phyloP scores from a whole-genome alignment of 2,329 filamentous ascomycete genomes.

The Zymoseptoria ardabiliae region DNA sequence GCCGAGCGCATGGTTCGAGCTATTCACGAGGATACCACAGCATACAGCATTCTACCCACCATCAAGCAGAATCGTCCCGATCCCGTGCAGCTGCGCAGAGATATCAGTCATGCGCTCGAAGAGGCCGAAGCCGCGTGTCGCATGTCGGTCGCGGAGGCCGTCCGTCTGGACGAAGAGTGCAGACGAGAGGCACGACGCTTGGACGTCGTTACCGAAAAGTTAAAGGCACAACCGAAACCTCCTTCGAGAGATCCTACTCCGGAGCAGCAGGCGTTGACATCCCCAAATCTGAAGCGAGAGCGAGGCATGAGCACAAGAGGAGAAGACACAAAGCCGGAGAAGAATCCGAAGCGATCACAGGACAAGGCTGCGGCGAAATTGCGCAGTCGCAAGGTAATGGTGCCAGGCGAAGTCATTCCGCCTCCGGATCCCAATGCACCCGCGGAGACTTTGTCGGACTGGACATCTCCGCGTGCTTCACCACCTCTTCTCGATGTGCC shows the following conservation, averaged over 20 bases:
- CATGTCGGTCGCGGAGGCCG: constrained; percentile 31
- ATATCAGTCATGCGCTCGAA: constrained; percentile 48
- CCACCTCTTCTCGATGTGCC: constrained; percentile 26
- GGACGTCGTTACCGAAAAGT: constrained; percentile 53
- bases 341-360: constrained; percentile 18
- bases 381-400: constrained; percentile 32
- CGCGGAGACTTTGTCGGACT: constrained; percentile 31
- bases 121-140: constrained; percentile 28
- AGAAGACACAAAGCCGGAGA: constrained; percentile 23
- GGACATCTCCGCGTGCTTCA: constrained; percentile 32
- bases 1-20: constrained; percentile 37
- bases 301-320: constrained; percentile 23
- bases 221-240: constrained; percentile 54
- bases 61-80: constrained; percentile 45
- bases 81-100: constrained; percentile 44
- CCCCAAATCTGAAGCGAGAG: constrained; percentile 29
- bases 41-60: constrained; percentile 45
- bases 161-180: constrained; percentile 29
- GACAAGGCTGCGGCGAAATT: constrained; percentile 30
- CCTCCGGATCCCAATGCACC: constrained; percentile 38
- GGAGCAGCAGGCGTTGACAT: constrained; percentile 27
- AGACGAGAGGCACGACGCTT: constrained; percentile 44
- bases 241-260: constrained; percentile 55
- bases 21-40: constrained; percentile 42
- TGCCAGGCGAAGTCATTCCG: constrained; percentile 39